Base-by-base conservation (phyloP, 768 basidiomycete genomes). In the Psilocybe subaeruginosa region DNA sequence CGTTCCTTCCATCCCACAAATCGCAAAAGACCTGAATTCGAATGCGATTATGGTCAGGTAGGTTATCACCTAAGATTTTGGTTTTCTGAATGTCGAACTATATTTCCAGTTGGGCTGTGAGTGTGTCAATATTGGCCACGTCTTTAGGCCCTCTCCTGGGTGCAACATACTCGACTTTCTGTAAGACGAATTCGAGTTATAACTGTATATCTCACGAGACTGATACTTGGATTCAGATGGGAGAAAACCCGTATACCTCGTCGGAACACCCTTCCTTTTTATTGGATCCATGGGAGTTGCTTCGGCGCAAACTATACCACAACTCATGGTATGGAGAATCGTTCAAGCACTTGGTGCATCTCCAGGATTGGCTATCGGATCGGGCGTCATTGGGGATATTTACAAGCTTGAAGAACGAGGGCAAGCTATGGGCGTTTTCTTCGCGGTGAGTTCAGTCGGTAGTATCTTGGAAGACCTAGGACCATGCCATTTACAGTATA, bases 281-380 rank as follows among this genome's bases (percentile, higher is more conserved):
- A 56, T 85, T 0, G 87, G 82, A 0, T 87, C 87, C 17, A 66
- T 89, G 0, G 89, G 87, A 0, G 85, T 88, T 0, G 84, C 85
- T 0, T 58, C 73, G 0, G 77, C 86, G 0, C 68, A 68, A 1
- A 76, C 64, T 35, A 69, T 86, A 8, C 72, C 72, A 1, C 66
- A 73, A 12, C 73, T 93, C 3, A 80, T 92, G 66, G 71, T 81
- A 8, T 86, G 84, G 74, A 78, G 90, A 9, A 79, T 87, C 37
- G 62, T 90, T 0, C 89, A 91, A 68, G 86, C 85, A 0, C 77
- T 88, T 48, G 90, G 89, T 29, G 77, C 84, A 17, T 81, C 85
- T 9, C 82, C 81, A 12, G 84, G 78, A 3, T 70, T 78, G 69
- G 83, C 79, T 29, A 78, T 81, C 52, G 89, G 80, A 3, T 78